A percentile compares a stretch with the other conserved stretches of the same genome.
phyloP scores from a whole-genome alignment of 192 early-diverging fungal genomes.

The Martensiomyces pterosporus region DNA sequence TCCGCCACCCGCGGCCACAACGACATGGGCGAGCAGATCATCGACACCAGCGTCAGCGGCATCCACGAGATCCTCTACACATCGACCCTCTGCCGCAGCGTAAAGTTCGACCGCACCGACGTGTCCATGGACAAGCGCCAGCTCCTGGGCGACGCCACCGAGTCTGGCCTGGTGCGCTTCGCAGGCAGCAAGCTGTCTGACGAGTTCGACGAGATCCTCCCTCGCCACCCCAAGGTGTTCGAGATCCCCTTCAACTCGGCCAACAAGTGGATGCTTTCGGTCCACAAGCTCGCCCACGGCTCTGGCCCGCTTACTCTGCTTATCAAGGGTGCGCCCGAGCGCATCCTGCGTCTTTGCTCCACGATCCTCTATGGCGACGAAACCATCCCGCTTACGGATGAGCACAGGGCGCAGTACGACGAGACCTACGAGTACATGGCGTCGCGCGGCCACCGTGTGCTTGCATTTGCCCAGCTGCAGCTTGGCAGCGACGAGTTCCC shows the following conservation, averaged over 20 bases:
- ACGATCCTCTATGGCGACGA: constrained; percentile 61
- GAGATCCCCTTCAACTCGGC: constrained; percentile 96
- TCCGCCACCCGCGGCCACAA: constrained; percentile 49
- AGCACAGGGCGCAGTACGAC: constrained; percentile 63
- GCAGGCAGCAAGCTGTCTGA: constrained; percentile 61
- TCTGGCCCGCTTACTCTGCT: constrained; percentile 60
- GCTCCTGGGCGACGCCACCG: constrained; percentile 92
- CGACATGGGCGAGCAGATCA: constrained; percentile 50
- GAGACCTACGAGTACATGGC: constrained; percentile 88
- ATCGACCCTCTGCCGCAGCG: constrained; percentile 78
- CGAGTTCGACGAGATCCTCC: constrained; percentile 69
- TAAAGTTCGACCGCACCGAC: constrained; percentile 86
- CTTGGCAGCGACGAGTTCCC: constrained; percentile 69
- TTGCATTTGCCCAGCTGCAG: constrained; percentile 84
- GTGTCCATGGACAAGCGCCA: constrained; percentile 76
- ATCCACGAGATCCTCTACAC: constrained; percentile 75
- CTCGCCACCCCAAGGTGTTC: constrained; percentile 80
- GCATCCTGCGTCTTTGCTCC: constrained; percentile 78
- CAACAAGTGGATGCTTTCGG: constrained; percentile 92
- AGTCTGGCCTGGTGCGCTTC: constrained; percentile 84
- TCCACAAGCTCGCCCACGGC: constrained; percentile 65
- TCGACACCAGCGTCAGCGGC: constrained; percentile 55
- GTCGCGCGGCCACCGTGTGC: constrained; percentile 84
- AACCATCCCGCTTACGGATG: constrained; percentile 60
- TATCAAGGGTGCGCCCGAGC: constrained; percentile 96